Evolutionary conservation across 2,329 filamentous ascomycete species (phyloP).

Genomic region (Ophiostoma quercus): DNA sequence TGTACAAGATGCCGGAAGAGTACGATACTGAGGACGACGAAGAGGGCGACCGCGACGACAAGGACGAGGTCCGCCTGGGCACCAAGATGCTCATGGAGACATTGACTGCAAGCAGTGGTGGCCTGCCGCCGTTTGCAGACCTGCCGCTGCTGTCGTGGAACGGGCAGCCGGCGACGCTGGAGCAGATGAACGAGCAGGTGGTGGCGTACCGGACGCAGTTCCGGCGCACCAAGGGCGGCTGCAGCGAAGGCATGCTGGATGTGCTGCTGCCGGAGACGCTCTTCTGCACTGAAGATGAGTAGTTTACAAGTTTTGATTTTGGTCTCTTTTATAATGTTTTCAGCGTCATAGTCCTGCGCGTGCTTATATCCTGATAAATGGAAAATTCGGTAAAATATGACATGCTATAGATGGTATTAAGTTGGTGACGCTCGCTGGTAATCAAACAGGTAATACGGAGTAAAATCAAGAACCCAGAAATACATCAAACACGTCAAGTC

Average conservation of each 20-base stretch:
- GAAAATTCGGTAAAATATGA: too few species aligned
- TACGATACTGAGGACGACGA: conserved; percentile 36
- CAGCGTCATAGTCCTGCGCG: background rate
- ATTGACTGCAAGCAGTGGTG: conserved; percentile 40
- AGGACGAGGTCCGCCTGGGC: conserved; percentile 33
- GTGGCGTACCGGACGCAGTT: conserved; percentile 54
- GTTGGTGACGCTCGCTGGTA: background rate
- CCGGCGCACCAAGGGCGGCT: conserved; percentile 62
- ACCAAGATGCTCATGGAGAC: conserved; percentile 48
- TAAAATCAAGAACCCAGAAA: too few species aligned
- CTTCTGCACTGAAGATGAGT: conserved; percentile 22
- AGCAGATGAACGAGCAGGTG: conserved; percentile 42
- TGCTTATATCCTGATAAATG: background rate
- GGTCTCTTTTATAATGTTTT: background rate
- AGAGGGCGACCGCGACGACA: conserved; percentile 29
- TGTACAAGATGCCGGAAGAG: conserved; percentile 68
- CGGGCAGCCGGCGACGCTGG: conserved; percentile 45
- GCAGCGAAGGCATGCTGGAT: conserved; percentile 39
- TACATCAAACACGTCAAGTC: background rate
- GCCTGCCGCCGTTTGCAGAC: conserved; percentile 41
- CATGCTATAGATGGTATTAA: too few species aligned
- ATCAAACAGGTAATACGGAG: background rate
- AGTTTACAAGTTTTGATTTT: background rate
- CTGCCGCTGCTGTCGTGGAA: conserved; percentile 61
- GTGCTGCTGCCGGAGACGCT: conserved; percentile 21